Conservation (phyloP, 1,284 basidiomycete species). For the Caloboletus firmus region DNA sequence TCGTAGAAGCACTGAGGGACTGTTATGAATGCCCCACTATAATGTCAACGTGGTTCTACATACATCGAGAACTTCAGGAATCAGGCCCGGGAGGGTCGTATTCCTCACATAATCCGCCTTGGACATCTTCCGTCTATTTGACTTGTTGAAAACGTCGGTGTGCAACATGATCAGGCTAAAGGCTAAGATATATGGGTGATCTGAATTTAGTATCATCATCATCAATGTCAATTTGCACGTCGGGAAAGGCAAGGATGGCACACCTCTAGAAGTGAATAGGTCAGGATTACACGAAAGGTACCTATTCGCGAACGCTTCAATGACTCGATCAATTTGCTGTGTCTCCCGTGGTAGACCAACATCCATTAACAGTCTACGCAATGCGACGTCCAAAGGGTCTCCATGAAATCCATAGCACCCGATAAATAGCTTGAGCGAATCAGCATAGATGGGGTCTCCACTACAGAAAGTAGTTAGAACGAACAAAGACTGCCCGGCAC, state of each 20-base stretch:
- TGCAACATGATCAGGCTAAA: conserved; percentile 99
- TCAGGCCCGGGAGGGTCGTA: conserved; percentile 84
- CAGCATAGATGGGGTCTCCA: conserved; percentile 68
- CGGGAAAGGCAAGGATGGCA: conserved; percentile 17
- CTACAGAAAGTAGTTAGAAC: conserved; percentile 41
- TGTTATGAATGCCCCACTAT: conserved; percentile 2
- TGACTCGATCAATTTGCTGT: conserved; percentile 97
- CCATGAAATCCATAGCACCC: conserved; percentile 77
- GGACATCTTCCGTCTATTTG: conserved; percentile 97
- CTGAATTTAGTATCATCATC: conserved; percentile 40
- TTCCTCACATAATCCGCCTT: conserved; percentile 93
- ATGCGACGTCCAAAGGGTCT: conserved; percentile 88
- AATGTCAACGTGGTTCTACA: conserved; percentile 12
- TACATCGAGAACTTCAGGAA: conserved; percentile 84
- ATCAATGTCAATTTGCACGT: neutral
- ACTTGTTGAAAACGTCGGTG: conserved; percentile 97
- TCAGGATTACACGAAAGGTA: conserved; percentile 86
- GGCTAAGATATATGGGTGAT: conserved; percentile 94
- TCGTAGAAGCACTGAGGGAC: conserved; percentile 84
- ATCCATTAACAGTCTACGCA: conserved; percentile 90
- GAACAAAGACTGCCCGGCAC: neutral
- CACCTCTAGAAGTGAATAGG: conserved; percentile 79
- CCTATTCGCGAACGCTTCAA: conserved; percentile 89
- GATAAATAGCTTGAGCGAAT: conserved; percentile 76
- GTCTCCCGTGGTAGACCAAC: conserved; percentile 92